A percentile compares a stretch with the other conserved stretches of the same genome.
Evolutionary conservation across 495 filamentous ascomycete genomes (phyloP).

Genomic region (Astrocystis sublimbata): DNA sequence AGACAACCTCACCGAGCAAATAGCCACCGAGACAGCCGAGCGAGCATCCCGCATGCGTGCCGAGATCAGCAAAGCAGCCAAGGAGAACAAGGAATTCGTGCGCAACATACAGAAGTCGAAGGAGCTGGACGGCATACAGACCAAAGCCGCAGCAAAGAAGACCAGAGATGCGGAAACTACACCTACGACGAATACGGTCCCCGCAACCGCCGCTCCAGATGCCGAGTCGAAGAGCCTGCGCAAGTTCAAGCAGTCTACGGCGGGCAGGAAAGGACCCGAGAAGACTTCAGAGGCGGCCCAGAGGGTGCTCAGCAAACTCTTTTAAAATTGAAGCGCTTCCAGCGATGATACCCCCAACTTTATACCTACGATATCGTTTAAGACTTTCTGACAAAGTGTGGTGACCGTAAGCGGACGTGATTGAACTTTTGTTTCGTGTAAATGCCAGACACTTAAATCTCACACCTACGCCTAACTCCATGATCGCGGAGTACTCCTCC

Average conservation of each 20-base stretch:
- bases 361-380: conserved; percentile 2
- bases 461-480: no score
- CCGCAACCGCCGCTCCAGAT: neutral
- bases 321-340: conserved; percentile 49
- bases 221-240: conserved; percentile 40
- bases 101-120: conserved; percentile 74
- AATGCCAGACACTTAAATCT: no score
- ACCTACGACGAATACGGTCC: neutral
- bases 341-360: conserved; percentile 33
- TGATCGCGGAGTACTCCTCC: no score
- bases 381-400: neutral
- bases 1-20: conserved; percentile 62
- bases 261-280: conserved; percentile 48
- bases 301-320: conserved; percentile 80
- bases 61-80: conserved; percentile 74
- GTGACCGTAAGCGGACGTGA: no score
- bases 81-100: conserved; percentile 82
- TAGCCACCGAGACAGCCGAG: conserved; percentile 79
- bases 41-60: conserved; percentile 74
- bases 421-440: no score
- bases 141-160: conserved; percentile 63
- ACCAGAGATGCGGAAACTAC: conserved; percentile 36
- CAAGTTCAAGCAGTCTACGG: conserved; percentile 73
- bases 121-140: conserved; percentile 69
- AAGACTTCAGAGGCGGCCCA: conserved; percentile 66